Evolutionary conservation across 1,139 yeast genomes (phyloP), one percentile per base, ranked within the genome.

Genomic region (Zygosaccharomyces sapae): DNA sequence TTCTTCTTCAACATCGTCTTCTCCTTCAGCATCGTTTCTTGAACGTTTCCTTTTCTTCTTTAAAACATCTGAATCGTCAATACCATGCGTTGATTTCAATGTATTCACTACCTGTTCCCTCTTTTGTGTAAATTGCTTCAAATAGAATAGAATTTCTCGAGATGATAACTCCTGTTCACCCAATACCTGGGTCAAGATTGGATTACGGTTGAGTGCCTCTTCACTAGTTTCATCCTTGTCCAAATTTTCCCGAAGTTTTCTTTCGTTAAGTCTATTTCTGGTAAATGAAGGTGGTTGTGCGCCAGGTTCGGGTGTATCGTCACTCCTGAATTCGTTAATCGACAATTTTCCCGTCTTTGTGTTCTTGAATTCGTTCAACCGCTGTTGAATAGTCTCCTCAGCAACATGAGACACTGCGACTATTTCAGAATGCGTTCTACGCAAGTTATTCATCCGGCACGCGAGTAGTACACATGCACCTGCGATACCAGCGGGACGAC

Each of bases 401-500:
- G 96, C 96, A 27, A 94, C 92, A 66, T 88, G 96, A 1, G 98
- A 94, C 19, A 92, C 92, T 0, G 95, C 94, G 18, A 92, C 97
- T 47, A 94, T 84, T 63, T 94, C 97, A 1, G 92, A 80, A 67
- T 92, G 96, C 3, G 95, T 84, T 60, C 97, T 75, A 59, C 96
- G 77, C 64, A 86, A 83, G 61, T 90, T 90, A 68, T 92, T 92
- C 97, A 92, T 92, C 67, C 98, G 77, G 2, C 97, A 92, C 0
- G 99, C 98, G 44, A 92, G 70, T 43, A 92, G 67, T 2, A 92
- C 76, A 67, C 97, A 89, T 0, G 98, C 98, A 24, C 98, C 99
- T 0, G 98, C 98, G 44, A 92, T 80, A 61, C 99, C 98, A 0
- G 98, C 97, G 0, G 98, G 98, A 52, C 98, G 76, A 63, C 99